Conservation (phyloP, 805 yeast species). For the Middelhovenomyces tepae region DNA sequence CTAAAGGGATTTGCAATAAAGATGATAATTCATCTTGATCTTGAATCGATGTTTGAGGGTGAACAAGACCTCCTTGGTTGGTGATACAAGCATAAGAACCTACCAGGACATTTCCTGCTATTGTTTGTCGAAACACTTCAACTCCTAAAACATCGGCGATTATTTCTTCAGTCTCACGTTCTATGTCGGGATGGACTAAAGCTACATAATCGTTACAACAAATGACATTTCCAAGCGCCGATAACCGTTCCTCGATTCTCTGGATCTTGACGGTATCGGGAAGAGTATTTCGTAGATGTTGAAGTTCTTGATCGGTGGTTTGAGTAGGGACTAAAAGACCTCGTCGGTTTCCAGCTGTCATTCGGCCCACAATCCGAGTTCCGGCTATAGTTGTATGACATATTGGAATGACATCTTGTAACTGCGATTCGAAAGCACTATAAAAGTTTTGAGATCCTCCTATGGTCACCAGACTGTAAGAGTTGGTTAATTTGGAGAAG, state of each 20-base stretch:
- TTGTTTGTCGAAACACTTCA: constrained; percentile 97
- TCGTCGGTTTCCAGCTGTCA: constrained; percentile 98
- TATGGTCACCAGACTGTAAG: constrained; percentile 91
- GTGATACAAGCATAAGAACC: constrained; percentile 94
- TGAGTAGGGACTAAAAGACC: constrained; percentile 95
- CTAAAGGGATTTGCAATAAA: constrained; percentile 90
- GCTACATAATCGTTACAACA: constrained; percentile 99
- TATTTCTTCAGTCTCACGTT: constrained; percentile 97
- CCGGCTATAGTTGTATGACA: constrained; percentile 98
- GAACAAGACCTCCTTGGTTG: constrained; percentile 97
- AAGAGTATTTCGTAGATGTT: constrained; percentile 91
- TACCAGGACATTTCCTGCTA: constrained; percentile 95
- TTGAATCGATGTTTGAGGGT: constrained; percentile 93
- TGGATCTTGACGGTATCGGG: constrained; percentile 95
- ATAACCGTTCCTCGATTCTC: constrained; percentile 94
- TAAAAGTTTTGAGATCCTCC: constrained; percentile 83
- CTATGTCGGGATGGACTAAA: constrained; percentile 97
- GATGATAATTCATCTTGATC: constrained; percentile 98
- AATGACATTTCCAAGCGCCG: constrained; percentile 95
- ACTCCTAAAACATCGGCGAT: constrained; percentile 98
- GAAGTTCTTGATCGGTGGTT: constrained; percentile 96
- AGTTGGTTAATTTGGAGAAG: constrained; percentile 88
- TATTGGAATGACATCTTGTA: constrained; percentile 93
- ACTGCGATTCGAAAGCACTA: constrained; percentile 95
- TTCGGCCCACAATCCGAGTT: constrained; percentile 93